Conservation (phyloP, 2,329 filamentous ascomycete species). For the Akanthomyces dipterigenus region DNA sequence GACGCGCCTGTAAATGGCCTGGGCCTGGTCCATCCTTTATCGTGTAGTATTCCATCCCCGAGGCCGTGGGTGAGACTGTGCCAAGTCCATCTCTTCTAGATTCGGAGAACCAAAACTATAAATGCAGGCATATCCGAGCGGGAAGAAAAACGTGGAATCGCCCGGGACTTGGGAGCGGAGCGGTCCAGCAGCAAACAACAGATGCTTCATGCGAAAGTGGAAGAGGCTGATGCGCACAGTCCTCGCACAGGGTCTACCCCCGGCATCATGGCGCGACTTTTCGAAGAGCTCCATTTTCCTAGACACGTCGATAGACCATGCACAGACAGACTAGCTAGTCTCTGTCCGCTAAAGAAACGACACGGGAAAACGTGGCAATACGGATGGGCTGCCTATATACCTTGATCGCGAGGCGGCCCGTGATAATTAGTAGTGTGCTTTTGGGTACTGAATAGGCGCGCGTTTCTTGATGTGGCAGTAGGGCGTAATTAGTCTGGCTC, state of each 20-base stretch:
- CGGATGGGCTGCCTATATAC: neutral
- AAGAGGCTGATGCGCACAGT: neutral
- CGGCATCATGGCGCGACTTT: neutral
- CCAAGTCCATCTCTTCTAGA: neutral
- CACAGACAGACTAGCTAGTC: neutral
- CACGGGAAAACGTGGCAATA: neutral
- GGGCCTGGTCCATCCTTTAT: neutral
- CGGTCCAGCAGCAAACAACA: neutral
- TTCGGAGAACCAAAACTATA: neutral
- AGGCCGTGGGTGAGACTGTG: neutral
- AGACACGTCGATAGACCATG: neutral
- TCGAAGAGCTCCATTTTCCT: neutral
- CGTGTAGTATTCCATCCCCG: neutral
- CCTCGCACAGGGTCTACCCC: neutral
- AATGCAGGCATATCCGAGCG: neutral
- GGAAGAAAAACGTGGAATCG: neutral
- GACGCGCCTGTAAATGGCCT: neutral
- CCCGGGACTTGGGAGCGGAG: neutral
- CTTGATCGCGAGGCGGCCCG: neutral
- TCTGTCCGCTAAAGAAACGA: neutral
- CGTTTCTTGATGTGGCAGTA: neutral
- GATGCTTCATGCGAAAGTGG: neutral
- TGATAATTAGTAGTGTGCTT: neutral
- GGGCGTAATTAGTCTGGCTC: neutral
- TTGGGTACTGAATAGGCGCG: too few species aligned